Evolutionary conservation across 352 stramenopile genomes (phyloP).

Genomic region (Pythium dissimile): DNA sequence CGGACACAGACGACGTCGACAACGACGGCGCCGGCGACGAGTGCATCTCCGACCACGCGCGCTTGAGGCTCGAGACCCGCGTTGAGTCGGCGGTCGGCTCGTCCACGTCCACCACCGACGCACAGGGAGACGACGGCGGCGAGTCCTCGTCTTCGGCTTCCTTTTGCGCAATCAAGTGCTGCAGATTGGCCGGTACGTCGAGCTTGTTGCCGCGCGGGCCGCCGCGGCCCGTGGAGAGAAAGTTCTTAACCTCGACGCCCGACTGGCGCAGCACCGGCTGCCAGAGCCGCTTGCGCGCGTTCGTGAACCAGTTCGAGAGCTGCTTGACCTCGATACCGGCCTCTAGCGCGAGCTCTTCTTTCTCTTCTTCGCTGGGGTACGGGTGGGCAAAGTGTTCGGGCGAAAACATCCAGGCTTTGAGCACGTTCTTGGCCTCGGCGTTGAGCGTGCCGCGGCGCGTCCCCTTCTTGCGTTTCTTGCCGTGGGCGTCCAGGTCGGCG

Average conservation of each 20-base stretch:
- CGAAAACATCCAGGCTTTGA: slow-evolving; percentile 90
- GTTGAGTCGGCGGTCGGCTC: slow-evolving; percentile 3
- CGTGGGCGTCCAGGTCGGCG: slow-evolving; percentile 18
- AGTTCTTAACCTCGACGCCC: slow-evolving; percentile 89
- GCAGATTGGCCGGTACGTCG: slow-evolving; percentile 61
- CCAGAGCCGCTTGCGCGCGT: slow-evolving; percentile 85
- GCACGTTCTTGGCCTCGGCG: slow-evolving; percentile 79
- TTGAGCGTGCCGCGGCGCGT: slow-evolving; percentile 80
- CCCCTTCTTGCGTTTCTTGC: slow-evolving; percentile 72
- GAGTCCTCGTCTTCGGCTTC: slow-evolving; percentile 23
- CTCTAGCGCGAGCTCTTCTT: slow-evolving; percentile 75
- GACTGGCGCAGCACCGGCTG: slow-evolving; percentile 82
- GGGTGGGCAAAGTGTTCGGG: slow-evolving; percentile 85
- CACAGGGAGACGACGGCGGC: slow-evolving; percentile 17
- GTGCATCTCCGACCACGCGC: slow-evolving; percentile 45
- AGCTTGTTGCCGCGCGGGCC: slow-evolving; percentile 77
- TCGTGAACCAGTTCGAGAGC: slow-evolving; percentile 89
- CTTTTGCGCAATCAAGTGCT: slow-evolving; percentile 45
- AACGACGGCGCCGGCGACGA: slow-evolving; percentile 23
- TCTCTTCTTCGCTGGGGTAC: slow-evolving; percentile 87
- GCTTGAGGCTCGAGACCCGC: slow-evolving; percentile 40
- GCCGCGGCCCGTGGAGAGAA: slow-evolving; percentile 76
- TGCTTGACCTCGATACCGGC: slow-evolving; percentile 87
- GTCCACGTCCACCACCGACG: slow-evolving; percentile 2
- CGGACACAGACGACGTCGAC: slow-evolving; percentile 15